Conservation (phyloP, 1,284 basidiomycete species). For the Phaffia rhodozyma region DNA sequence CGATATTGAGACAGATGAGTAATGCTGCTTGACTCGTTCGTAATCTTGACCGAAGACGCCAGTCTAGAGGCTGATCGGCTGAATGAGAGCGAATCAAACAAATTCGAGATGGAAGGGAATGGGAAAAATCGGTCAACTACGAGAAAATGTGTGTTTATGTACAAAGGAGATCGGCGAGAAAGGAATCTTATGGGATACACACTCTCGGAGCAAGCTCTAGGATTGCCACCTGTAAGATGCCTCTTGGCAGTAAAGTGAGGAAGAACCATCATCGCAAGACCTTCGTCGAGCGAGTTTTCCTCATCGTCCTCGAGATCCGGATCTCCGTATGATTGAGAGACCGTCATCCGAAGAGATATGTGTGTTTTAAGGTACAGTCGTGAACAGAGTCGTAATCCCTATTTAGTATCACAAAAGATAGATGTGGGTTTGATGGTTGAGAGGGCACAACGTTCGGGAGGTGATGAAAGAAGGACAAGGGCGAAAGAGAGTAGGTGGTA, state of each 20-base stretch:
- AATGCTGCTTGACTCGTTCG: conserved; percentile 86
- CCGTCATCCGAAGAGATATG: no score
- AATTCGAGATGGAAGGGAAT: not conserved
- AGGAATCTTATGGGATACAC: conserved; percentile 20
- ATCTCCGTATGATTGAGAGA: no score
- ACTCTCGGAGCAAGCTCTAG: conserved; percentile 53
- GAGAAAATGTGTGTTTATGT: not conserved
- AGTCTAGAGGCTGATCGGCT: conserved; percentile 32
- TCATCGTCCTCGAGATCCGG: conserved; percentile 9
- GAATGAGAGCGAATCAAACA: conserved; percentile 21
- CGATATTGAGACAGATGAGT: conserved; percentile 93
- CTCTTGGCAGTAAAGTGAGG: conserved; percentile 46
- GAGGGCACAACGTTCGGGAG: no score
- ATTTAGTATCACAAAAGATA: no score
- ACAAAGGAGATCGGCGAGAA: not conserved
- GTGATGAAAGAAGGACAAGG: no score
- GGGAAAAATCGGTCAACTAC: not conserved
- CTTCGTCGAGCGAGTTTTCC: not conserved
- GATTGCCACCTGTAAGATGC: conserved; percentile 76
- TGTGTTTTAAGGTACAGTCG: no score
- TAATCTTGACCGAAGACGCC: conserved; percentile 70
- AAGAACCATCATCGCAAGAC: conserved; percentile 9
- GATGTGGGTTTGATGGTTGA: no score
- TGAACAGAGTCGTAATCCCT: no score
- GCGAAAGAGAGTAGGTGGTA: no score